Evolutionary conservation across 768 basidiomycete genomes (phyloP), one percentile per base, ranked within the genome.

Genomic region (Tylopilus cervinicoccineus): DNA sequence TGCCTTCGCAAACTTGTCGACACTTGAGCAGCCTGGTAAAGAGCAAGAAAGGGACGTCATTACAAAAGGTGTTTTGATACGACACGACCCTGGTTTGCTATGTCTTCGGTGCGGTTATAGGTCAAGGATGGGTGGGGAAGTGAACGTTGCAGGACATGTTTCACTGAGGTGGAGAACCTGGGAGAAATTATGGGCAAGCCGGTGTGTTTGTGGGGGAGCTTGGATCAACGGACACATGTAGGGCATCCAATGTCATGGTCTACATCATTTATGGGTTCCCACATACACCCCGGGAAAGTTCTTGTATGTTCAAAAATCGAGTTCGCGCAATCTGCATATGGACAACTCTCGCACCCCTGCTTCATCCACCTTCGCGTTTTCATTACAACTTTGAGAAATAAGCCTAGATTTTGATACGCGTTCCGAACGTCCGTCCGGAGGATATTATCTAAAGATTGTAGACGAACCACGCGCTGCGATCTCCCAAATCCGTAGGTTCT

Each of bases 151-250:
- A 20, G 61, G 65, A 14, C 69, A 69, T 42, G 53, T 63, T n/a
- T 75, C 69, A 47, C 73, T 60, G 24, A 61, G 63, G 33, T 77
- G 88, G 87, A 72, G 65, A 42, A 68, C 73, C 17, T 91, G 86
- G 84, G 81, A 84, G 65, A 79, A 68, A 53, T 72, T 71, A 55
- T 88, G 81, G 83, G 63, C 62, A 27, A 62, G 58, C 20, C 73
- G 73, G 22, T 91, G 88, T 63, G 71, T 89, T 17, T 91, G 88
- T 66, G 85, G 84, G 23, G 88, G 88, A 10, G 57, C 65, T 10
- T 90, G 87, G 88, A 53, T 57, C 33, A 57, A 23, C 23, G 60
- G 55, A 27, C 54, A 54, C 17, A 4, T 36, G 14, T 67, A 49
- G 43, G 24, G n/a, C 12, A 6, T 59, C 4, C n/a, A 20, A 14